Evolutionary conservation across 805 yeast genomes (phyloP).

Genomic region (Metschnikowia continentalis): DNA sequence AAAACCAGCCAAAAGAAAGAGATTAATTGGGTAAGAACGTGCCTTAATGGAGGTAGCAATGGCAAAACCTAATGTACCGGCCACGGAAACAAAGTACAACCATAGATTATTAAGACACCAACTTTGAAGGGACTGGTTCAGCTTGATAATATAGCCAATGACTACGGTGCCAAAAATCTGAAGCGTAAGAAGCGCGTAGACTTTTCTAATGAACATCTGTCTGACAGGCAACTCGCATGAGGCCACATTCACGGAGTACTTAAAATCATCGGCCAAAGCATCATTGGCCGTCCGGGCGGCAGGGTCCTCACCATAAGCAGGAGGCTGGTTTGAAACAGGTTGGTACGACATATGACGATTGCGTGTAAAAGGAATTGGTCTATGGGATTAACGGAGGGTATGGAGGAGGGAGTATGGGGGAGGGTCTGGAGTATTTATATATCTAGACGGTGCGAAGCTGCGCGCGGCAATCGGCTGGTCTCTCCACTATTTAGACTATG

Average conservation of each 20-base stretch:
- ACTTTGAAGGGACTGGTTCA: conserved; percentile 39
- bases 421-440: conserved; percentile 31
- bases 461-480: background rate
- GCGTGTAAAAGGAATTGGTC: too few relatives aligned
- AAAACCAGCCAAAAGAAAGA: conserved; percentile 57
- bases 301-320: conserved; percentile 16
- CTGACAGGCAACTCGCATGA: conserved; percentile 74
- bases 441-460: conserved; percentile 6
- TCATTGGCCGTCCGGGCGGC: conserved; percentile 14
- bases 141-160: conserved; percentile 49
- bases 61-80: conserved; percentile 61
- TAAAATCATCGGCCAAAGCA: conserved; percentile 59
- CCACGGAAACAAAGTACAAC: conserved; percentile 51
- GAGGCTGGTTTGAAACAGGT: conserved; percentile 10
- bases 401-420: background rate
- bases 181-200: conserved; percentile 62
- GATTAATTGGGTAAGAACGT: conserved; percentile 63
- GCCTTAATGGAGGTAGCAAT: conserved; percentile 62
- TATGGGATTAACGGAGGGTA: too few relatives aligned
- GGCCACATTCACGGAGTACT: conserved; percentile 71
- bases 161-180: conserved; percentile 63
- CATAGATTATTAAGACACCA: conserved; percentile 61
- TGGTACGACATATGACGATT: conserved; percentile 10
- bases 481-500: background rate
- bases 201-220: conserved; percentile 73